These are phyloP conservation scores for Shiraia bambusicola DNA, from an alignment of 2,329 filamentous ascomycete species.

Conservation along the genomic window DNA sequence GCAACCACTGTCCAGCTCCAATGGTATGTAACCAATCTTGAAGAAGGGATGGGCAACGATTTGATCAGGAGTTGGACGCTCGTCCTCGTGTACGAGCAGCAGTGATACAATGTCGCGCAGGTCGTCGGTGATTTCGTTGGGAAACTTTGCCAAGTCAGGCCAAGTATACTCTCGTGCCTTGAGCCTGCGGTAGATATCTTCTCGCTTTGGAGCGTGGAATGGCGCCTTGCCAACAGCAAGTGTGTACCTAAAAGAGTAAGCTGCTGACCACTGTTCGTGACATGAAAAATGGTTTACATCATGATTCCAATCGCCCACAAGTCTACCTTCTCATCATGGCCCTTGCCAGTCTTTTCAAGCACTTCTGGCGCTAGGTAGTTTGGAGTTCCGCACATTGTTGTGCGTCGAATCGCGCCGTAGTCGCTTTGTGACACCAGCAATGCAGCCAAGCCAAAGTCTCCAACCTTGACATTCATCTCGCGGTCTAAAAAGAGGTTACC, in stretches of 20 bases:
- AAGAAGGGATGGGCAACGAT: slow-evolving; percentile 83
- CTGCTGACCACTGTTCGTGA: slow-evolving; percentile 6
- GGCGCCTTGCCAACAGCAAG: slow-evolving; percentile 96
- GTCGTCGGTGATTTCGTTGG: slow-evolving; percentile 71
- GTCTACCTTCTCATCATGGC: slow-evolving; percentile 96
- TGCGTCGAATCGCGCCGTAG: slow-evolving; percentile 75
- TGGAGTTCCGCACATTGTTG: slow-evolving; percentile 92
- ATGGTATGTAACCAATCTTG: slow-evolving; percentile 71
- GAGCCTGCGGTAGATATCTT: slow-evolving; percentile 76
- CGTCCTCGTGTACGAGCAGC: slow-evolving; percentile 73
- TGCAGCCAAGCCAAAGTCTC: slow-evolving; percentile 93
- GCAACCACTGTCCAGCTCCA: slow-evolving; percentile 49
- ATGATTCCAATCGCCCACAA: slow-evolving; percentile 98
- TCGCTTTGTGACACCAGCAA: slow-evolving; percentile 89
- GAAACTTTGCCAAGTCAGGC: slow-evolving; percentile 66
- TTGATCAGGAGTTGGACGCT: slow-evolving; percentile 71
- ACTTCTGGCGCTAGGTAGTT: slow-evolving; percentile 99
- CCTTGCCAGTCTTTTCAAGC: slow-evolving; percentile 87
- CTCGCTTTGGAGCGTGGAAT: slow-evolving; percentile 87
- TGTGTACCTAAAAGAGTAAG: slow-evolving; percentile 67
- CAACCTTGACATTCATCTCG: slow-evolving; percentile 96
- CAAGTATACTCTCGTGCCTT: slow-evolving; percentile 76
- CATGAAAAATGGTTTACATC: slow-evolving; percentile 59
- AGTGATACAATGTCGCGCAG: slow-evolving; percentile 76
- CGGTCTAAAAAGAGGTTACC: slow-evolving; percentile 95